phyloP scores from a whole-genome alignment of 371 early-diverging fungal genomes.

The Cokeromyces recurvatus region DNA sequence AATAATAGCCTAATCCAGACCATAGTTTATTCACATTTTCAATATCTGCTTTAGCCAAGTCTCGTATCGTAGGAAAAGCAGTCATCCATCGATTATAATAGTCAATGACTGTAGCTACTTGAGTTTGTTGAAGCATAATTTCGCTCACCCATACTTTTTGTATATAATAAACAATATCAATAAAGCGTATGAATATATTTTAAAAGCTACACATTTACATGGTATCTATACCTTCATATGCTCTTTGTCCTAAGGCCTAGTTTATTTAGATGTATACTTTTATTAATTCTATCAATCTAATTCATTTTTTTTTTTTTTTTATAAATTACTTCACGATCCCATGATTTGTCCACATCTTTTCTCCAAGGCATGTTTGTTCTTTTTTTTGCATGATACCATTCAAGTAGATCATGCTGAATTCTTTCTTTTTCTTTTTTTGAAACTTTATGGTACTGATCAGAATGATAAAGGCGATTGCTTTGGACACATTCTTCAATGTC shows the following conservation, averaged over 20 bases:
- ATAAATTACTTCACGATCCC: constrained; percentile 16
- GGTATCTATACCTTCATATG: constrained; percentile 57
- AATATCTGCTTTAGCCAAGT: constrained; percentile 61
- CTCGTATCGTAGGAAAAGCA: constrained; percentile 70
- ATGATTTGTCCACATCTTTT: constrained; percentile 19
- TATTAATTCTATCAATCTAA: background rate
- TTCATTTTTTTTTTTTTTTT: too few relatives aligned
- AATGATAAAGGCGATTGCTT: constrained; percentile 25
- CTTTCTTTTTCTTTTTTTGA: constrained; percentile 17
- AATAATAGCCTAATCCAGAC: constrained; percentile 85
- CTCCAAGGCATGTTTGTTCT: constrained; percentile 74
- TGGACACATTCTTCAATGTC: constrained; percentile 34
- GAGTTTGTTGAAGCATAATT: constrained; percentile 85
- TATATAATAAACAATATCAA: too few relatives aligned
- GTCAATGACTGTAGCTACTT: constrained; percentile 69
- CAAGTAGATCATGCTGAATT: constrained; percentile 48
- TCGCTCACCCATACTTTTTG: constrained; percentile 73
- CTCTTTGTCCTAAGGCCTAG: constrained; percentile 49
- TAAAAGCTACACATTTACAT: too few relatives aligned
- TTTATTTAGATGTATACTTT: background rate
- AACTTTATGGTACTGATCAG: constrained; percentile 28
- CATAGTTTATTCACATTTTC: constrained; percentile 73
- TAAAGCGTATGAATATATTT: too few relatives aligned
- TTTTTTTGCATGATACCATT: constrained; percentile 63
- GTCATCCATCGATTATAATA: constrained; percentile 77